Conservation (phyloP, 768 basidiomycete genomes). For the Chalciporus sphaerocephalus region DNA sequence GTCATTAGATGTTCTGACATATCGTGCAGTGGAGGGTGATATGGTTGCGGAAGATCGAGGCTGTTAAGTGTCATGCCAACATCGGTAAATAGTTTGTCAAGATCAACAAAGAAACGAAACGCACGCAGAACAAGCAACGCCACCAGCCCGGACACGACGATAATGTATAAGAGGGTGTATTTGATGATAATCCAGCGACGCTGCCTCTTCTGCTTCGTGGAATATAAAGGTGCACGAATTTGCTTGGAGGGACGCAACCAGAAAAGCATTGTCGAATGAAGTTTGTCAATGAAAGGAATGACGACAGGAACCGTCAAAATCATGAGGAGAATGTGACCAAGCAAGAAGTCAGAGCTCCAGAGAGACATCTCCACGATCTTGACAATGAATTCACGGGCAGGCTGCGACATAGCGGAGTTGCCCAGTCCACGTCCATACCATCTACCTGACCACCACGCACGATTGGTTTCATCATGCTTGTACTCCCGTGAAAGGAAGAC, state of each 20-base stretch:
- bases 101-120: constrained; percentile 30
- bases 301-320: constrained; percentile 80
- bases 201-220: constrained; percentile 89
- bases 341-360: constrained; percentile 93
- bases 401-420: constrained; percentile 88
- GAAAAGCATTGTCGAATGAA: constrained; percentile 94
- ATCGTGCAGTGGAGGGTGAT: constrained; percentile 77
- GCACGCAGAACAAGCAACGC: constrained; percentile 80
- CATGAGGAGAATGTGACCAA: constrained; percentile 79
- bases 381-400: constrained; percentile 94
- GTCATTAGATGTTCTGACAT: constrained; percentile 79
- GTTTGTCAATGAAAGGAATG: constrained; percentile 80
- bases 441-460: constrained; percentile 98
- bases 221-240: constrained; percentile 89
- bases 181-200: constrained; percentile 88
- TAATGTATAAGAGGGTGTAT: constrained; percentile 77
- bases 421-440: constrained; percentile 96
- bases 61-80: constrained; percentile 34
- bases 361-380: constrained; percentile 98
- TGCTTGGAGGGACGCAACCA: constrained; percentile 96
- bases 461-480: constrained; percentile 97
- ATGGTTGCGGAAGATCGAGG: constrained; percentile 74
- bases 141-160: constrained; percentile 72
- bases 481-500: constrained; percentile 95
- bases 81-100: constrained; percentile 11